Conservation (phyloP, 208 protist species). For the Hexamita inflata region DNA sequence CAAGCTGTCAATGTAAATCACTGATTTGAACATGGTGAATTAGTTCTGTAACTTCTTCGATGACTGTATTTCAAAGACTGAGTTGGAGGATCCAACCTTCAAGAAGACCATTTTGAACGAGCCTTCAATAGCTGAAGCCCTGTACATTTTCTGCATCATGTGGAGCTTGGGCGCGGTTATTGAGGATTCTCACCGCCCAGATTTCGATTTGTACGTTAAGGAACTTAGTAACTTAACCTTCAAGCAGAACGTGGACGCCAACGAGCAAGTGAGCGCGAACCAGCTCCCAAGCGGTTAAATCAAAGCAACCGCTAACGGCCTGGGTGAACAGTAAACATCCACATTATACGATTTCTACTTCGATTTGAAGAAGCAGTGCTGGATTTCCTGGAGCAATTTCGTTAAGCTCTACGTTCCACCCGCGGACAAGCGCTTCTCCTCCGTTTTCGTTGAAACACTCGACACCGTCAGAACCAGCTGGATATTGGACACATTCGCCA, state of each 20-base stretch:
- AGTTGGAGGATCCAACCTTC: conserved; percentile 61
- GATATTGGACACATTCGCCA: conserved; percentile 73
- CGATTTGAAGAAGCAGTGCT: conserved; percentile 67
- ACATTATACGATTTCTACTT: conserved; percentile 62
- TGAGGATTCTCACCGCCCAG: conserved; percentile 53
- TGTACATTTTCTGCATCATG: conserved; percentile 77
- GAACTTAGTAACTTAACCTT: conserved; percentile 66
- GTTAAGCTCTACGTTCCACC: conserved; percentile 70
- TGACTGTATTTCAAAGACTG: conserved; percentile 44
- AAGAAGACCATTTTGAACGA: conserved; percentile 63
- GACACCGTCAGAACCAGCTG: conserved; percentile 91
- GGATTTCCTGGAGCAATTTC: conserved; percentile 77
- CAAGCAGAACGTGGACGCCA: conserved; percentile 61
- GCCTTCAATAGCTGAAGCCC: conserved; percentile 66
- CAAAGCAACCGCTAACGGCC: conserved; percentile 45
- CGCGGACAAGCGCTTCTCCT: conserved; percentile 66
- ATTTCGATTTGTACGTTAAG: conserved; percentile 81
- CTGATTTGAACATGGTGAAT: conserved; percentile 69
- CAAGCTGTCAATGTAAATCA: conserved; percentile 61
- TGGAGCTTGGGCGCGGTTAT: conserved; percentile 82
- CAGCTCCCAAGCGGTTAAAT: conserved; percentile 46
- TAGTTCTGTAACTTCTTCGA: conserved; percentile 28
- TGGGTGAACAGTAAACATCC: background rate
- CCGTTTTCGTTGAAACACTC: conserved; percentile 85
- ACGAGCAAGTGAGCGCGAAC: background rate